These are phyloP conservation scores for Gastroboletus turbinatus DNA, from an alignment of 1,284 basidiomycete species.

Conservation along the genomic window DNA sequence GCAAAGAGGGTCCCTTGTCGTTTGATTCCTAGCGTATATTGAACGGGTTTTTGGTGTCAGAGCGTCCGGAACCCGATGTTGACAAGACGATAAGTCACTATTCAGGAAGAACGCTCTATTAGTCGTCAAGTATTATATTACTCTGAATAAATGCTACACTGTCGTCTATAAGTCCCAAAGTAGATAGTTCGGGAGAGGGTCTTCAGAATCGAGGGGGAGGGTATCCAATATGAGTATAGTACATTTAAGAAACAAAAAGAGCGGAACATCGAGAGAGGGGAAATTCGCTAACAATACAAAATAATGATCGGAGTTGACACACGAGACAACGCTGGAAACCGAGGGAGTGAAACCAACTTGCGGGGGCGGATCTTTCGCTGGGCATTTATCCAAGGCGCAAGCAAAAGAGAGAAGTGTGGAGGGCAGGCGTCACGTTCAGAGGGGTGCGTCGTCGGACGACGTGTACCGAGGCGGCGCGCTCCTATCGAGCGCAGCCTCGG, in stretches of 20 bases:
- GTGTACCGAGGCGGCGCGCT: conserved; percentile 22
- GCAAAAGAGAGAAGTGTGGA: not conserved
- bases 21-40: conserved; percentile 42
- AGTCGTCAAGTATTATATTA: not conserved
- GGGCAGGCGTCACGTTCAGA: conserved; percentile 7
- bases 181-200: not conserved
- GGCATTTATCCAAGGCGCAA: not conserved
- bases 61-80: not conserved
- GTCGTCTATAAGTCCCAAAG: conserved; percentile 14
- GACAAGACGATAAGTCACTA: not conserved
- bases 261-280: not conserved
- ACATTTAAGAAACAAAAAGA: not conserved
- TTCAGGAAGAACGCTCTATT: not conserved
- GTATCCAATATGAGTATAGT: conserved; percentile 18
- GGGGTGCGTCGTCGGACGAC: conserved; percentile 8
- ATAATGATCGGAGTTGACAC: conserved; percentile 1
- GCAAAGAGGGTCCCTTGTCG: conserved; percentile 37
- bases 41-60: not conserved
- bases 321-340: not conserved
- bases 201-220: not conserved
- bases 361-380: not conserved
- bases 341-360: not conserved
- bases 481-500: conserved; percentile 12
- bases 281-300: conserved; percentile 31
- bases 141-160: conserved; percentile 16